Evolutionary conservation across 2,329 filamentous ascomycete genomes (phyloP).

Genomic region (Botrytis pseudocinerea): DNA sequence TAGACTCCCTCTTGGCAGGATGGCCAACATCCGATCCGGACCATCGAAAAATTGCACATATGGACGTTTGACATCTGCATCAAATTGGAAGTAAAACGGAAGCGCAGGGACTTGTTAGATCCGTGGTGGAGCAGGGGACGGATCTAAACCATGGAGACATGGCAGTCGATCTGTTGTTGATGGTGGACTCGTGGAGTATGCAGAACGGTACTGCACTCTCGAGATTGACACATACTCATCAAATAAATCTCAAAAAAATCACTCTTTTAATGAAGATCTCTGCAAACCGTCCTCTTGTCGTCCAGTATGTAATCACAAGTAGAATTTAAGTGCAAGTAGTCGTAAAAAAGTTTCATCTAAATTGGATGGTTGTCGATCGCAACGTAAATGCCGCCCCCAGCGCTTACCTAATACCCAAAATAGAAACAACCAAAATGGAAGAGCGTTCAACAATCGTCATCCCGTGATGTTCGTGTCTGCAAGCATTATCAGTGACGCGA

Average conservation of each 20-base stretch:
- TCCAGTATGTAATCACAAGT: neutral
- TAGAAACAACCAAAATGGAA: neutral
- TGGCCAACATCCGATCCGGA: constrained; percentile 2
- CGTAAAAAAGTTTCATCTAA: constrained; percentile 2
- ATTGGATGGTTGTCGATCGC: constrained; percentile 15
- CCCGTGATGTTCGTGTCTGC: constrained; percentile 20
- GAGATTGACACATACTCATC: neutral
- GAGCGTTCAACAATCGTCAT: neutral
- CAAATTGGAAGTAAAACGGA: constrained; percentile 7
- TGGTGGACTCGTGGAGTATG: neutral
- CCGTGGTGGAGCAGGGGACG: neutral
- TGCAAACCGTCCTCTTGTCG: neutral
- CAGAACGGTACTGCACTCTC: neutral
- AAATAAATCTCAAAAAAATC: neutral
- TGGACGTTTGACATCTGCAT: constrained; percentile 18
- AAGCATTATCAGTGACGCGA: constrained; percentile 13
- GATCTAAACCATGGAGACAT: neutral
- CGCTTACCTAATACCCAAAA: constrained; percentile 15
- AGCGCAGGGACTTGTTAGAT: constrained; percentile 5
- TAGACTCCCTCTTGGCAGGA: neutral
- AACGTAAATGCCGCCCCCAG: neutral
- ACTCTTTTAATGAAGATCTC: neutral
- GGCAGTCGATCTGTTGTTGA: neutral
- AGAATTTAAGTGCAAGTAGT: neutral
- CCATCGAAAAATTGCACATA: neutral